These are phyloP conservation scores for Fraxinus americana DNA, from an alignment of 257 asterid genomes.

Conservation along the genomic window DNA sequence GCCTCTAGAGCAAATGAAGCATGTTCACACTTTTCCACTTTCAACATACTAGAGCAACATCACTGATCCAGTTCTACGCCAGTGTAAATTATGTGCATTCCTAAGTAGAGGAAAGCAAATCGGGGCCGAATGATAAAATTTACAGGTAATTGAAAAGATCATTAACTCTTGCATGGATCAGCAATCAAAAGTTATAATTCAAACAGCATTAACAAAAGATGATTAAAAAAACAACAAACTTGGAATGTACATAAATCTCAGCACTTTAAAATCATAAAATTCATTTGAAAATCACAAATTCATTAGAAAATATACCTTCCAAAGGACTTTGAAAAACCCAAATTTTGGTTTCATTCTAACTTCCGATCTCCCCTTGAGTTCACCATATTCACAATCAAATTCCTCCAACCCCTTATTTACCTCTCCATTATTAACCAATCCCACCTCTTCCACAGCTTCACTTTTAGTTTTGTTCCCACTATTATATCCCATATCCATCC, in stretches of 20 bases:
- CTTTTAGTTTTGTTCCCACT: slow-evolving; percentile 38
- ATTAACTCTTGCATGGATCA: background rate
- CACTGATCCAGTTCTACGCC: background rate
- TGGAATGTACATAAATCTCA: background rate
- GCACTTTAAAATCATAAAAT: slow-evolving; percentile 16
- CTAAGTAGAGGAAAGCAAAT: background rate
- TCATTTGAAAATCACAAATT: slow-evolving; percentile 15
- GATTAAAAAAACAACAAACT: background rate
- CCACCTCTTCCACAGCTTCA: slow-evolving; percentile 35
- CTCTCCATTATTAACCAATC: slow-evolving; percentile 33
- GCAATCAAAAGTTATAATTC: background rate
- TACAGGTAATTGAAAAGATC: background rate
- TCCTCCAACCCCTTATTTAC: slow-evolving; percentile 32
- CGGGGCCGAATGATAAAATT: background rate
- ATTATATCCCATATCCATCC: slow-evolving; percentile 76
- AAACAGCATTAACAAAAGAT: background rate
- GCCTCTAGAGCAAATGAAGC: background rate
- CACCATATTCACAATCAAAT: slow-evolving; percentile 62
- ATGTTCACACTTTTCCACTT: background rate
- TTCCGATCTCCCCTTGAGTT: slow-evolving; percentile 30
- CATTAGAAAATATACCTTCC: slow-evolving; percentile 49
- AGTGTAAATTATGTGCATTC: background rate
- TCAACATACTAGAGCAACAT: background rate
- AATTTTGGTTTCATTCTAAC: slow-evolving; percentile 29
- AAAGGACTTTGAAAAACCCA: slow-evolving; percentile 42